Base-by-base conservation (phyloP, 1,284 basidiomycete genomes). In the Trametes pubescens region DNA sequence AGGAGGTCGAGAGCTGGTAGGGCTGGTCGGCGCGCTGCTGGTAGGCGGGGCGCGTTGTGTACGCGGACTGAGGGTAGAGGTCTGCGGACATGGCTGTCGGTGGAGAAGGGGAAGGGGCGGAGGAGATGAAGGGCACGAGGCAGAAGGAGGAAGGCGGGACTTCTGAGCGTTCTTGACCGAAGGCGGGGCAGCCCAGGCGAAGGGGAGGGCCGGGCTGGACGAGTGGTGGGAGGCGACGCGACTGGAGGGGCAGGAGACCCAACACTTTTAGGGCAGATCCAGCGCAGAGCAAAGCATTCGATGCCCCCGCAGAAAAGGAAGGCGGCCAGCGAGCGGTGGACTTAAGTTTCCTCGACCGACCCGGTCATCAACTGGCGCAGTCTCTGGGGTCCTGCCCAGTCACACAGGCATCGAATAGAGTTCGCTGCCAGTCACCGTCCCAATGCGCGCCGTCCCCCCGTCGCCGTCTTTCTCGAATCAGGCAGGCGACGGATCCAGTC, bases 1-100 rank as follows among this genome's bases (percentile, higher is more conserved):
- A 69, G 57, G 69, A 49, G 16, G 73, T 68, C 35, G 74, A 72
- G 62, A 81, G 77, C 64, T 78, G 73, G 35, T 72, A 75, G 55
- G 64, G 65, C 53, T 65, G 65, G 70, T 72, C 71, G 0, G 61
- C 24, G 53, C 64, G 66, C 43, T 70, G 64, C 43, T 67, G 67
- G 62, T 77, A 75, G 66, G 77, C 73, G 62, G 77, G 76, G 21
- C 77, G 69, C 60, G 80, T 81, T 67, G 80, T 71, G 76, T 86
- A 87, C 43, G 66, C 56, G 71, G 84, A 81, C 71, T 86, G 85
- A 71, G 88, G 87, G 77, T 89, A 90, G 80, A 90, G 86, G 82
- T 90, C 90, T 74, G 85, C 85, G 84, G 72, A 68, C 66, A 72
- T 71, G 72, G 65, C 72, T 76, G 75, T 75, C 69, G 74, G 74